Evolutionary conservation across 352 stramenopile species (phyloP), one percentile per base, ranked within the genome.

Genomic region (Aphanomyces cochlioides): DNA sequence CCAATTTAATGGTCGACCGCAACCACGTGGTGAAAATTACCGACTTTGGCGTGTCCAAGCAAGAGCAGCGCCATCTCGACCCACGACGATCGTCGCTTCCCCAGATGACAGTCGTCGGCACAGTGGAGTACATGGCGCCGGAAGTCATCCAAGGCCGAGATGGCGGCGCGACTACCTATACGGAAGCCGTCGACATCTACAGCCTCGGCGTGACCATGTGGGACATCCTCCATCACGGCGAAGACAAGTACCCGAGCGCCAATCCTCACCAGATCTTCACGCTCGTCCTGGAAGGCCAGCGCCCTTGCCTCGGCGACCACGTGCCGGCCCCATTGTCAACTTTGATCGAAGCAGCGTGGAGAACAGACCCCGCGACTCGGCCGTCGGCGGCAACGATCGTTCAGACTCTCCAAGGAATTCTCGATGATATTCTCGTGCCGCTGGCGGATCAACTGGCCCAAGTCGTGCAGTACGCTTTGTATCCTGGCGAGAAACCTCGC

Each of bases 111-210:
- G 81, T 93, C 28, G 74, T 77, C 10, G 82, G 85, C 21, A 91
- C 82, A 5, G 81, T 79, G 21, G 85, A 93, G 57, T 93, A 92
- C 74, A 93, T 93, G 85, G 84, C 85, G 3, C 85, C 84, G 15
- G 85, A 93, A 73, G 38, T 93, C 37, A 93, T 93, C 40, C 72
- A 79, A 34, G 78, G 75, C 12, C 76, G 79, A 15, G 63, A 45
- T 7, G 45, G n/a, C 13, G 69, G 73, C 5, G 15, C 74, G 17
- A 57, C 67, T 4, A 67, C 64, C 3, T 85, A 87, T 54, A 74
- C 72, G 6, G 80, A 88, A 50, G 77, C 78, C 5, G 73, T 77
- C 3, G 80, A 89, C 67, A 73, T 89, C 2, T 89, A 85, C 74
- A 79, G 80, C 45, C 75, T 89, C 41, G 81, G 67, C 5, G 69